These are phyloP conservation scores for Conoideocrella luteorostrata DNA, from an alignment of 2,329 filamentous ascomycete species.

Conservation along the genomic window DNA sequence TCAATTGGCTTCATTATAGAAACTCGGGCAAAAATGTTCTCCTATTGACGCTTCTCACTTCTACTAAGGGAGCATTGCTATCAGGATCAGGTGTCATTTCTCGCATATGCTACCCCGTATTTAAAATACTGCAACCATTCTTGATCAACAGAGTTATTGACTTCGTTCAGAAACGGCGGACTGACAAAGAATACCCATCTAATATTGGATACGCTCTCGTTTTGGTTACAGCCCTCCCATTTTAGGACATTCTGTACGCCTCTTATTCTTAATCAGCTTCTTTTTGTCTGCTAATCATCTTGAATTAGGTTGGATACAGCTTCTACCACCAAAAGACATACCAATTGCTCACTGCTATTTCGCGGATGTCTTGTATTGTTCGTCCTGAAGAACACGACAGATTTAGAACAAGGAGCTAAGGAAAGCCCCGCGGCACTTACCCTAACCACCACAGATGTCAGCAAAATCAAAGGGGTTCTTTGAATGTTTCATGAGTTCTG, in stretches of 20 bases:
- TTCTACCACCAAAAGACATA: constrained; percentile 19
- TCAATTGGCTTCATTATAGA: no score
- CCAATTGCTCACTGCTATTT: constrained; percentile 23
- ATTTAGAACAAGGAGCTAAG: constrained; percentile 18
- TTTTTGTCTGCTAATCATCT: no score
- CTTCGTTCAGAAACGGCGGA: background rate
- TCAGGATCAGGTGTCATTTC: background rate
- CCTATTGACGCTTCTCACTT: background rate
- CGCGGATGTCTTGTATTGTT: constrained; percentile 22
- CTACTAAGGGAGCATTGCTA: background rate
- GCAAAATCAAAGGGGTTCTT: constrained; percentile 29
- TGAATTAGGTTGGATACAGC: constrained; percentile 12
- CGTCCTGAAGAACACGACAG: constrained; percentile 19
- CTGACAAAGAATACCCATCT: background rate
- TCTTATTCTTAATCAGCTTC: no score
- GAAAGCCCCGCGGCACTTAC: constrained; percentile 33
- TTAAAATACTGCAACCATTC: constrained; percentile 18
- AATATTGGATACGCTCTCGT: constrained; percentile 14
- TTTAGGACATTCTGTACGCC: no score
- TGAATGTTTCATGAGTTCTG: constrained; percentile 34
- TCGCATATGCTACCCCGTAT: constrained; percentile 13
- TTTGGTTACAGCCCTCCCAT: constrained; percentile 9
- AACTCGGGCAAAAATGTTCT: background rate
- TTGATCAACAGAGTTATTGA: constrained; percentile 11
- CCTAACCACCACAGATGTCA: constrained; percentile 39